phyloP scores from a whole-genome alignment of 2,329 filamentous ascomycete genomes.

The Macrophomina pseudophaseolina region DNA sequence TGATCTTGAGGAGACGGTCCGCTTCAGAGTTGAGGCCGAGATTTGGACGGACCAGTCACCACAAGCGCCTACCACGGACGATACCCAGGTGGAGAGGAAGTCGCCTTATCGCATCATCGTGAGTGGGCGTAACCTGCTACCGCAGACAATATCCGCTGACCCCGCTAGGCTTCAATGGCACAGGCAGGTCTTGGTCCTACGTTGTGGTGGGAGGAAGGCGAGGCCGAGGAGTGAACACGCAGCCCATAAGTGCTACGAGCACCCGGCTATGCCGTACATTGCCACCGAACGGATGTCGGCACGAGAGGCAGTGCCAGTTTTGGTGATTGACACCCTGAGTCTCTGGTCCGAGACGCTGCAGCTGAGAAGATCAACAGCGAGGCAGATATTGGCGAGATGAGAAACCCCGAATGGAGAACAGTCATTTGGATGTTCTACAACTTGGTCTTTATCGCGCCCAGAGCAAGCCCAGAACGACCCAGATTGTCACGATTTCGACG shows the following conservation, averaged over 20 bases:
- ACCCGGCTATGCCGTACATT: neutral
- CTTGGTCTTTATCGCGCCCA: neutral
- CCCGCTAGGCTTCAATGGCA: slow-evolving; percentile 51
- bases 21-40: slow-evolving; percentile 84
- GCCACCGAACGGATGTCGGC: neutral
- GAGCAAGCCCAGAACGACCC: neutral
- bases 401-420: neutral
- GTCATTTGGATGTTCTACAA: neutral
- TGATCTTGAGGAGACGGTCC: slow-evolving; percentile 86
- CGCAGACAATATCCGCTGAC: neutral
- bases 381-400: neutral
- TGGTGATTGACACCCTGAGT: slow-evolving; percentile 7
- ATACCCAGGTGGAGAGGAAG: slow-evolving; percentile 65
- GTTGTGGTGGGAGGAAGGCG: slow-evolving; percentile 50
- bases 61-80: slow-evolving; percentile 71
- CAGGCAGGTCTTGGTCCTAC: slow-evolving; percentile 54
- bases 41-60: slow-evolving; percentile 91
- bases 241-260: neutral
- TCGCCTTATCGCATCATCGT: slow-evolving; percentile 72
- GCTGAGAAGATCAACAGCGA: neutral
- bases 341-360: neutral
- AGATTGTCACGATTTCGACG: neutral
- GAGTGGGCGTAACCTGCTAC: slow-evolving; percentile 30
- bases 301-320: neutral
- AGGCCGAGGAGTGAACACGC: slow-evolving; percentile 18